These are phyloP conservation scores for Rosa chinensis DNA, from an alignment of 306 rosid genomes.

Conservation along the genomic window DNA sequence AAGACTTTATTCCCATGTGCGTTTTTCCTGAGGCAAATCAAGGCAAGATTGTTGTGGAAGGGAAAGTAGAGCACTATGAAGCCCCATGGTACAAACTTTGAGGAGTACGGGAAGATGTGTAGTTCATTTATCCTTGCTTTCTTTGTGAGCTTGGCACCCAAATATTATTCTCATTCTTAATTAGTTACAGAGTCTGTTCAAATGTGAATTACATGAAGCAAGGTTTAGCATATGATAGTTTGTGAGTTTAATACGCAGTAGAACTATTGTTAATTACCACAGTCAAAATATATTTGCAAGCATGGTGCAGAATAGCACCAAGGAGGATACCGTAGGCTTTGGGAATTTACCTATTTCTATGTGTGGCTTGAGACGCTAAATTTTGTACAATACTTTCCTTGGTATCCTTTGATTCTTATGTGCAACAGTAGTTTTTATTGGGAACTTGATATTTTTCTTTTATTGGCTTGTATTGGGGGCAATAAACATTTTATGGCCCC, in stretches of 20 bases:
- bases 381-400: not conserved
- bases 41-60: constrained; percentile 86
- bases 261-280: no score
- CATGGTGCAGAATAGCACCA: no score
- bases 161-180: not conserved
- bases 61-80: constrained; percentile 97
- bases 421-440: not conserved
- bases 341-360: no score
- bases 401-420: not conserved
- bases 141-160: not conserved
- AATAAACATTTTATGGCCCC: no score
- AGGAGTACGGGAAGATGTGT: constrained; percentile 85
- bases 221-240: not conserved
- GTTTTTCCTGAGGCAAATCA: constrained; percentile 81
- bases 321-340: no score
- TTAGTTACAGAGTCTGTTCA: not conserved
- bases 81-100: constrained; percentile 88
- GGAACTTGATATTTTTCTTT: not conserved
- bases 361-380: no score
- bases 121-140: constrained; percentile 24
- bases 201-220: not conserved
- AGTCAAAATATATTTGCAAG: no score
- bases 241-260: no score
- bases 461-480: no score
- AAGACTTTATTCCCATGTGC: constrained; percentile 94